Base-by-base conservation (phyloP, 2,329 filamentous ascomycete genomes). In the Aspergillus latus region DNA sequence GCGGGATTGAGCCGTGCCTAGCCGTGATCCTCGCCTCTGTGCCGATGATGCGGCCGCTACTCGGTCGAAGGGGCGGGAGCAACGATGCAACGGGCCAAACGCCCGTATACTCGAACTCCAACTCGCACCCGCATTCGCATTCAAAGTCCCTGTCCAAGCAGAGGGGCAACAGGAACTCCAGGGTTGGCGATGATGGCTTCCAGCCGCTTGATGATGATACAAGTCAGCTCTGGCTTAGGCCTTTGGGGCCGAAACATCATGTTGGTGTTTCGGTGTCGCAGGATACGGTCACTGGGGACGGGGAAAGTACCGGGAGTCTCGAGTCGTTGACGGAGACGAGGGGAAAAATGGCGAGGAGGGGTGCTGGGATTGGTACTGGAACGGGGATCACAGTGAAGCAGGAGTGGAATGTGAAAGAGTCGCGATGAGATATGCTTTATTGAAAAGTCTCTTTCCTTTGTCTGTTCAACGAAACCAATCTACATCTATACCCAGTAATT, bases 31-130 rank as follows among this genome's bases (percentile, higher is more conserved):
- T 66, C 28, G 57, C 63, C 5, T 68, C 64, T 26, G 56, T 65
- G 2, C 66, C 64, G 9, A 61, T 68, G 58, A 61, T 68, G 15
- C 62, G 64, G 2, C 66, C 64, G 29, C 65, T 79, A 5, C 63
- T 78, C 4, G 69, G 54, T 59, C 29, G 66, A 58, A 29, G 59
- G 45, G 26, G 0, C 6, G 65, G 66, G 39, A 57, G 58, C 1
- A 52, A 63, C 1, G 59, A 62, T 1, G 54, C 54, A 5, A 68
- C 63, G 4, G 62, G 64, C 2, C 29, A 15, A 4, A 46, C 43
- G 10, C 34, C 54, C 8, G 54, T 52, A 16, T 39, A 47, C 6
- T 59, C 52, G 1, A 4, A 42, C 2, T 54, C 48, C 1, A 56
- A 59, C 8, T 42, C 40, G 3, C 40, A 34, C 51, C 52, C 54